These are phyloP conservation scores for Mycena chlorophos DNA, from an alignment of 768 basidiomycete species.

Conservation along the genomic window DNA sequence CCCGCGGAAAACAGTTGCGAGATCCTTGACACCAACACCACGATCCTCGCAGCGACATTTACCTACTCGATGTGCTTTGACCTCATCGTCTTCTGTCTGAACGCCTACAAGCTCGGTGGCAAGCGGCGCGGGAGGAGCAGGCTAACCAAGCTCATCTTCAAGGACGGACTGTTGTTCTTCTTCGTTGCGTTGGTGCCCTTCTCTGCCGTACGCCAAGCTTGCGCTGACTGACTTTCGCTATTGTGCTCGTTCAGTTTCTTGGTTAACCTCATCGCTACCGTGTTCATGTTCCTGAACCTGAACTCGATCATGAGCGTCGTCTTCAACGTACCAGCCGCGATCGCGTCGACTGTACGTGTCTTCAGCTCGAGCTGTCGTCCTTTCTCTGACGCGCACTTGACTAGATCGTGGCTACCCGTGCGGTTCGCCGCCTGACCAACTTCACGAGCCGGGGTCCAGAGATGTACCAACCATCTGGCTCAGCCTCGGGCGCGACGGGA, in stretches of 20 bases:
- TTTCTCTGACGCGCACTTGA: neutral
- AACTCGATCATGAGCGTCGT: slow-evolving; percentile 68
- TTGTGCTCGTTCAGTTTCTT: slow-evolving; percentile 37
- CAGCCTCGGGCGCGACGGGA: slow-evolving; percentile 25
- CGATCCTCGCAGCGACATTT: slow-evolving; percentile 65
- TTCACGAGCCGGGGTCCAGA: slow-evolving; percentile 45
- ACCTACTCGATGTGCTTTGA: slow-evolving; percentile 80
- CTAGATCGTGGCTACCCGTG: slow-evolving; percentile 60
- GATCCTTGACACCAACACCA: slow-evolving; percentile 62
- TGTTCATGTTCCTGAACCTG: slow-evolving; percentile 66
- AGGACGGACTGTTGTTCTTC: slow-evolving; percentile 74
- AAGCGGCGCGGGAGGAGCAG: slow-evolving; percentile 37
- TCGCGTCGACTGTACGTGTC: slow-evolving; percentile 48
- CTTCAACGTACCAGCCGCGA: slow-evolving; percentile 65
- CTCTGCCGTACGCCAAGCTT: neutral
- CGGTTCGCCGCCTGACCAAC: slow-evolving; percentile 58
- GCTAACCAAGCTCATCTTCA: slow-evolving; percentile 64
- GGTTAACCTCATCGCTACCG: slow-evolving; percentile 45
- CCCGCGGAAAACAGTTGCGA: slow-evolving; percentile 48
- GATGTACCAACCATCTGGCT: slow-evolving; percentile 36
- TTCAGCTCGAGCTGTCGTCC: neutral
- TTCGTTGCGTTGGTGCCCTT: slow-evolving; percentile 59
- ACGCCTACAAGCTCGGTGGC: slow-evolving; percentile 55
- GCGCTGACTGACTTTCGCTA: neutral
- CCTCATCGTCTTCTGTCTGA: slow-evolving; percentile 57